These are phyloP conservation scores for Phytophthora citricola DNA, from an alignment of 352 stramenopile species.

Conservation along the genomic window DNA sequence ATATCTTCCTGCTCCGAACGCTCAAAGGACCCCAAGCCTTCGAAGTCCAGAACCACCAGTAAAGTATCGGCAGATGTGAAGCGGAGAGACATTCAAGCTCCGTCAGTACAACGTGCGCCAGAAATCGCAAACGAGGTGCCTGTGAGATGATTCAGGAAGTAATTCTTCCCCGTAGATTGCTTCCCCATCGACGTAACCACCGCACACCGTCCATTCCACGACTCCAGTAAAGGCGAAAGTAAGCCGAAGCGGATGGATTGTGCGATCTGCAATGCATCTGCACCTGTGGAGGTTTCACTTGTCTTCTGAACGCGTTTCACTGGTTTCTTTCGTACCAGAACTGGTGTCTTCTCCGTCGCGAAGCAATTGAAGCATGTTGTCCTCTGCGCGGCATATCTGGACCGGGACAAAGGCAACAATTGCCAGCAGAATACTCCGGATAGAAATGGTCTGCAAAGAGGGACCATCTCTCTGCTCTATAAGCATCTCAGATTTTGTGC, in stretches of 20 bases:
- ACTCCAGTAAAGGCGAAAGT: slow-evolving; percentile 38
- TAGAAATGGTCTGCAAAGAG: neutral
- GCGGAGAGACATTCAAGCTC: slow-evolving; percentile 45
- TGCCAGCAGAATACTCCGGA: slow-evolving; percentile 9
- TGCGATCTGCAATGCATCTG: slow-evolving; percentile 55
- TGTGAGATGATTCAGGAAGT: slow-evolving; percentile 77
- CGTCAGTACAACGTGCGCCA: slow-evolving; percentile 42
- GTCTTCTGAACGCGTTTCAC: neutral
- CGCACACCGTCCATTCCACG: slow-evolving; percentile 32
- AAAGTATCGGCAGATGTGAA: slow-evolving; percentile 43
- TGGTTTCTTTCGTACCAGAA: neutral
- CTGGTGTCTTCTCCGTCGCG: slow-evolving; percentile 36
- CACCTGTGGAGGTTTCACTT: slow-evolving; percentile 7
- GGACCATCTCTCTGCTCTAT: slow-evolving; percentile 1
- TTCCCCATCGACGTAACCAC: slow-evolving; percentile 53
- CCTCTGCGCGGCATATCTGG: slow-evolving; percentile 73
- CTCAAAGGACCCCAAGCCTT: slow-evolving; percentile 79
- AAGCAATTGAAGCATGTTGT: slow-evolving; percentile 62
- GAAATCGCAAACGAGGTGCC: slow-evolving; percentile 72
- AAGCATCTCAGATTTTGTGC: slow-evolving; percentile 15
- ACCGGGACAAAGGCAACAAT: slow-evolving; percentile 71
- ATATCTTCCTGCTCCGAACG: slow-evolving; percentile 76
- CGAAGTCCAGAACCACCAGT: slow-evolving; percentile 77
- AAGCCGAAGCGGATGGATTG: slow-evolving; percentile 45
- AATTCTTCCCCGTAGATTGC: slow-evolving; percentile 81